Evolutionary conservation across 2,329 filamentous ascomycete species (phyloP).

Genomic region (Dactylellina haptotyla): DNA sequence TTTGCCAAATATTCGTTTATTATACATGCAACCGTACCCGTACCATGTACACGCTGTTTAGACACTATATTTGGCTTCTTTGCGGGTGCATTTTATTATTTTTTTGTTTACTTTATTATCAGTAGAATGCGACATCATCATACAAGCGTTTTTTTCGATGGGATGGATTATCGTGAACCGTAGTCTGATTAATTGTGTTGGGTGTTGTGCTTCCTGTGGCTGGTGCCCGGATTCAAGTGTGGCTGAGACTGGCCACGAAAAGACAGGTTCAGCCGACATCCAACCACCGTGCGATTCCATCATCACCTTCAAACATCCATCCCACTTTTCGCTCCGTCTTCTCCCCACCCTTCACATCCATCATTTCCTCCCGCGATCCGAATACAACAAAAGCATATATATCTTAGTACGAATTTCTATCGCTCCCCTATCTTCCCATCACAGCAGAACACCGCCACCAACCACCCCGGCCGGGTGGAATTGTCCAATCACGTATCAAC

Average conservation of each 20-base stretch:
- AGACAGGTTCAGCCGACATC: constrained; percentile 40
- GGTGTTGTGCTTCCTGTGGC: not conserved
- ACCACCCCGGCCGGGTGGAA: not conserved
- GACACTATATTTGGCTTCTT: too few relatives aligned
- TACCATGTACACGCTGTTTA: too few relatives aligned
- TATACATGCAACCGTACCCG: too few relatives aligned
- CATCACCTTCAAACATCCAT: constrained; percentile 18
- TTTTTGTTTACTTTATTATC: too few relatives aligned
- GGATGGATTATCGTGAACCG: too few relatives aligned
- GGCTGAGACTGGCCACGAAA: constrained; percentile 31
- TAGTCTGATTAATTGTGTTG: too few relatives aligned
- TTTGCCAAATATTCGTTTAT: too few relatives aligned
- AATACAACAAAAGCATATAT: not conserved
- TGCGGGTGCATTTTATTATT: too few relatives aligned
- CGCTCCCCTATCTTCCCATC: not conserved
- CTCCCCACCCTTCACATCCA: not conserved
- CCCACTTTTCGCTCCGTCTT: constrained; percentile 26
- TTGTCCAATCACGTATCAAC: constrained; percentile 21
- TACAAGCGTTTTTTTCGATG: too few relatives aligned
- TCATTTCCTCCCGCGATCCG: not conserved
- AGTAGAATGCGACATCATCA: too few relatives aligned
- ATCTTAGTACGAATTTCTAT: not conserved
- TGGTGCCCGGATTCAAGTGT: constrained; percentile 13
- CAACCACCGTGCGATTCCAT: constrained; percentile 30
- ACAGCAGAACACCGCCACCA: not conserved